Conservation (phyloP, 2,329 filamentous ascomycete genomes). For the Diplodia corticola region DNA sequence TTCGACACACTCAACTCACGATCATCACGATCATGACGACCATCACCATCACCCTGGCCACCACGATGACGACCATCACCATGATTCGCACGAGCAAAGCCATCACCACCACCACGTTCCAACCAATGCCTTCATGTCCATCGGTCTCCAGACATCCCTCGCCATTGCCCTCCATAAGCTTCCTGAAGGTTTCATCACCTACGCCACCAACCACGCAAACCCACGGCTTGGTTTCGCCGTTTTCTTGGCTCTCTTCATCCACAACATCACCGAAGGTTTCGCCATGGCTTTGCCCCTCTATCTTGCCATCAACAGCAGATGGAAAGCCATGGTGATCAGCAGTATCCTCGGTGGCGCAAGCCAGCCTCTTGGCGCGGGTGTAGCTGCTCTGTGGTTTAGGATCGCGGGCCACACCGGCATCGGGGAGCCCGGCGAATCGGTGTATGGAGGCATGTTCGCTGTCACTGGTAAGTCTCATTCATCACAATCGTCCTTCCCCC, state of each 20-base stretch:
- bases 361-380: constrained; percentile 80
- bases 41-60: constrained; percentile 22
- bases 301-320: constrained; percentile 78
- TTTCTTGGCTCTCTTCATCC: constrained; percentile 93
- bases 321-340: constrained; percentile 81
- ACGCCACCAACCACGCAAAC: constrained; percentile 95
- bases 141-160: constrained; percentile 93
- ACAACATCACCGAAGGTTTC: constrained; percentile 98
- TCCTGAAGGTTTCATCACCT: constrained; percentile 84
- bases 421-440: constrained; percentile 54
- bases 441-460: constrained; percentile 82
- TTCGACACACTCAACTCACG: constrained; percentile 2
- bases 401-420: constrained; percentile 56
- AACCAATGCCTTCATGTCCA: constrained; percentile 87
- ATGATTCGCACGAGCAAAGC: constrained; percentile 22
- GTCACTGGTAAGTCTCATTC: constrained; percentile 55
- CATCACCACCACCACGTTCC: constrained; percentile 91
- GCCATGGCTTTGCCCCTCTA: constrained; percentile 91
- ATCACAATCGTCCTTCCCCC: neutral
- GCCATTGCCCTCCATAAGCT: constrained; percentile 97
- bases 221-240: constrained; percentile 85
- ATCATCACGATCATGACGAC: constrained; percentile 23
- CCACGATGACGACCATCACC: constrained; percentile 25
- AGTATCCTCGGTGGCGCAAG: constrained; percentile 80
- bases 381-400: constrained; percentile 85